Conservation (phyloP, 1,139 yeast genomes). For the Kodamaea ohmeri region DNA sequence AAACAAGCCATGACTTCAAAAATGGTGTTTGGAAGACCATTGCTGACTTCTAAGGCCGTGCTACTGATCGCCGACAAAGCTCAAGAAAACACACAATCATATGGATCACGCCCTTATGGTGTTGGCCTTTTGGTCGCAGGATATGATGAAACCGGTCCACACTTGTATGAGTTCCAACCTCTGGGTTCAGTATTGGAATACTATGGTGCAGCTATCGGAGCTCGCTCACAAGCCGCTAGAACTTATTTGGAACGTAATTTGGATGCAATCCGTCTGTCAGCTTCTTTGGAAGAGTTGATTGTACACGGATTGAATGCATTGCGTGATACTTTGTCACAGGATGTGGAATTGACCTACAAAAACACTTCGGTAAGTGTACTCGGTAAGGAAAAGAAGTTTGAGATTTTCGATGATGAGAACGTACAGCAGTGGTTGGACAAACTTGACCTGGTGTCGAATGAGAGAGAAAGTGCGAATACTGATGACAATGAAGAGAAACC, state of each 20-base stretch:
- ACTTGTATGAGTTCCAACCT: slow-evolving; percentile 91
- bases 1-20: slow-evolving; percentile 89
- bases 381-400: slow-evolving; percentile 73
- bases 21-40: slow-evolving; percentile 84
- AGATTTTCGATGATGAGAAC: slow-evolving; percentile 79
- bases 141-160: slow-evolving; percentile 90
- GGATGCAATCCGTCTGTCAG: slow-evolving; percentile 58
- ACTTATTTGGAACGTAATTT: slow-evolving; percentile 88
- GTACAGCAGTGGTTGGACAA: slow-evolving; percentile 78
- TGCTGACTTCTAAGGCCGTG: slow-evolving; percentile 82
- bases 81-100: slow-evolving; percentile 91
- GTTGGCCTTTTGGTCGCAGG: slow-evolving; percentile 94
- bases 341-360: slow-evolving; percentile 78
- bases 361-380: slow-evolving; percentile 92
- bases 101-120: slow-evolving; percentile 97
- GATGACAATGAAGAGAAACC: slow-evolving; percentile 36
- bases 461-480: slow-evolving; percentile 45
- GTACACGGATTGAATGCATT: slow-evolving; percentile 87
- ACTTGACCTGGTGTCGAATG: slow-evolving; percentile 58
- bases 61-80: slow-evolving; percentile 92
- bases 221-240: slow-evolving; percentile 97
- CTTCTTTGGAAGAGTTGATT: slow-evolving; percentile 69
- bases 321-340: slow-evolving; percentile 92
- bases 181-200: slow-evolving; percentile 92
- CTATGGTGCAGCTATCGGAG: slow-evolving; percentile 94